Percentiles rank a stretch among this genome's conserved stretches.
Evolutionary conservation across 2,329 filamentous ascomycete species (phyloP).

Genomic region (Botrytis porri): DNA sequence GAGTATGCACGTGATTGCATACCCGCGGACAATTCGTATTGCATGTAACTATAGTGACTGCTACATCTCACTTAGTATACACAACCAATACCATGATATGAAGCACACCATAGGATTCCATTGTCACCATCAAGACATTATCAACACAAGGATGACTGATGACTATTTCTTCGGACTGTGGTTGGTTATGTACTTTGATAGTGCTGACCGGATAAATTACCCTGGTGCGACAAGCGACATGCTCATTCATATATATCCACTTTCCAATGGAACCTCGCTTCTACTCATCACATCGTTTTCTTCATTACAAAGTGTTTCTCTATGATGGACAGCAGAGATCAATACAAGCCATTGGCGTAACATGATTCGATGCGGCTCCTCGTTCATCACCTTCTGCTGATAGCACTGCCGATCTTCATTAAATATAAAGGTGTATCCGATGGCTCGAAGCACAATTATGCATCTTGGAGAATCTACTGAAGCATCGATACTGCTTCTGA

Average conservation of each 20-base stretch:
- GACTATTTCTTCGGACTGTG: neutral
- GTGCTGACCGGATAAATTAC: neutral
- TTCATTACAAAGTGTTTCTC: rapidly evolving
- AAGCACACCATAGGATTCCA: neutral
- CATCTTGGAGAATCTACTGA: neutral
- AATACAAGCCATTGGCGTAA: neutral
- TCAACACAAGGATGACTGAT: neutral
- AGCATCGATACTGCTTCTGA: neutral
- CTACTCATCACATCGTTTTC: neutral
- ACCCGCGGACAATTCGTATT: too few relatives aligned
- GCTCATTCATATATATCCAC: neutral
- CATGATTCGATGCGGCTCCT: neutral
- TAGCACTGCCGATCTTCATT: neutral
- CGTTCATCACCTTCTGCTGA: neutral
- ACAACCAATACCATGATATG: neutral
- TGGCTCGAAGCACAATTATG: neutral
- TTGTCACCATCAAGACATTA: rapidly evolving
- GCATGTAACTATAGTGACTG: too few relatives aligned
- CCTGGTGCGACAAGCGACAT: neutral
- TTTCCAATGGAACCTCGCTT: neutral
- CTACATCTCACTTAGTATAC: too few relatives aligned
- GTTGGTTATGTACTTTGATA: neutral
- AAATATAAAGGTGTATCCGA: neutral
- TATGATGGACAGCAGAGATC: neutral
- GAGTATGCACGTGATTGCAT: too few relatives aligned